Conservation (phyloP, 768 basidiomycete species). For the Russula dissimulans region DNA sequence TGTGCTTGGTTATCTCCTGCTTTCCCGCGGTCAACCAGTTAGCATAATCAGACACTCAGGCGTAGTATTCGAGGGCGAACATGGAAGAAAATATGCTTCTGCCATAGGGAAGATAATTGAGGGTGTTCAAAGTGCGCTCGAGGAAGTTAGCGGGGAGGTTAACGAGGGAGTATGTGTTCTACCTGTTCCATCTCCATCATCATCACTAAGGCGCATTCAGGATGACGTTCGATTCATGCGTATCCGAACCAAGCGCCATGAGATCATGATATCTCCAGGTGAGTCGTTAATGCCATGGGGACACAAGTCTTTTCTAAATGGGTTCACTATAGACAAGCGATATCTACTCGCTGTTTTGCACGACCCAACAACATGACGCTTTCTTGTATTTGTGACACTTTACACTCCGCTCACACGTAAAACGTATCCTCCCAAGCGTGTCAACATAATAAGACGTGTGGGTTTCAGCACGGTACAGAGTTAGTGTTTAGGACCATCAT, state of each 20-base stretch:
- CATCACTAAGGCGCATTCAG: conserved; percentile 30
- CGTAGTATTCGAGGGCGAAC: conserved; percentile 79
- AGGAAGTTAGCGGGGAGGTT: conserved; percentile 61
- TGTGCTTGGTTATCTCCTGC: conserved; percentile 79
- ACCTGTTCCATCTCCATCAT: not conserved
- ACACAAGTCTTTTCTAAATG: not conserved
- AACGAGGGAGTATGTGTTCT: conserved; percentile 49
- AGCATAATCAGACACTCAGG: conserved; percentile 81
- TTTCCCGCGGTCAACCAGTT: conserved; percentile 61
- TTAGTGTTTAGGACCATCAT: not conserved
- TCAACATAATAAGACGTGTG: not conserved
- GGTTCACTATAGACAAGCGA: conserved; percentile 47
- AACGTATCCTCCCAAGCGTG: not conserved
- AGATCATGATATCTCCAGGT: conserved; percentile 94
- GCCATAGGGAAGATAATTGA: conserved; percentile 70
- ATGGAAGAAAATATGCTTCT: conserved; percentile 64
- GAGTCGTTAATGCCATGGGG: conserved; percentile 22
- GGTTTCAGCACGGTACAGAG: not conserved
- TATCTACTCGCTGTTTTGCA: conserved; percentile 80
- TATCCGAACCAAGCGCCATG: conserved; percentile 85
- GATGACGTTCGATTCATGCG: conserved; percentile 84
- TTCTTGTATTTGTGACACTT: not conserved
- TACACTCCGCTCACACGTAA: not conserved
- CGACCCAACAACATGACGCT: conserved; percentile 38
- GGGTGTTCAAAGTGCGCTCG: conserved; percentile 66